A percentile compares a stretch with the other conserved stretches of the same genome.
Evolutionary conservation across 2,329 filamentous ascomycete species (phyloP).

Genomic region (Aspergillus chevalieri): DNA sequence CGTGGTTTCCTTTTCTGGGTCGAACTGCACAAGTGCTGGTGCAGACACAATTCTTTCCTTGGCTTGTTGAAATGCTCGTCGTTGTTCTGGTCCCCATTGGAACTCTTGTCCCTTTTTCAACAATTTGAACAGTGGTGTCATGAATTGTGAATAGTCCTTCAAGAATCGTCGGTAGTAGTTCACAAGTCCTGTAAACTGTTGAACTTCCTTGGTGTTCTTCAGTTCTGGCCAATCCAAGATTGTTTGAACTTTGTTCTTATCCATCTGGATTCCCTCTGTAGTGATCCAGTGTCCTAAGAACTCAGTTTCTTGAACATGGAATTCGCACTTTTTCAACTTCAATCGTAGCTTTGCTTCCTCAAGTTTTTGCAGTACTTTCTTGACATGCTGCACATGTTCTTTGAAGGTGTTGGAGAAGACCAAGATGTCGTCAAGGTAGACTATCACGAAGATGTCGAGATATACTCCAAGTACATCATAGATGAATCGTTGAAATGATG

Average conservation of each 20-base stretch:
- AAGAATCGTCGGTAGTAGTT: not conserved
- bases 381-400: not conserved
- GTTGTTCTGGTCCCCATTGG: not conserved
- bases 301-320: not conserved
- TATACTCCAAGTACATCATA: not conserved
- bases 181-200: not conserved
- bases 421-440: not conserved
- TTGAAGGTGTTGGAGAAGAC: not conserved
- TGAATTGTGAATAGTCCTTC: not conserved
- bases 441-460: not conserved
- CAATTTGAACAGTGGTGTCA: not conserved
- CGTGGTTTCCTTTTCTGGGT: not conserved
- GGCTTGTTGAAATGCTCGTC: not conserved
- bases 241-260: too few relatives aligned
- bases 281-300: not conserved
- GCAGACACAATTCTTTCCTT: not conserved
- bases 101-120: not conserved
- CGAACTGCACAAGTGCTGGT: not conserved
- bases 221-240: too few relatives aligned
- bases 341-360: not conserved
- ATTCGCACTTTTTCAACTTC: not conserved
- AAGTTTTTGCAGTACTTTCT: not conserved
- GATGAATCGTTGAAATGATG: conserved; percentile 5
- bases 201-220: not conserved
- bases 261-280: too few relatives aligned